Base-by-base conservation (phyloP, 495 filamentous ascomycete species). In the Penicillium cosmopolitanum region DNA sequence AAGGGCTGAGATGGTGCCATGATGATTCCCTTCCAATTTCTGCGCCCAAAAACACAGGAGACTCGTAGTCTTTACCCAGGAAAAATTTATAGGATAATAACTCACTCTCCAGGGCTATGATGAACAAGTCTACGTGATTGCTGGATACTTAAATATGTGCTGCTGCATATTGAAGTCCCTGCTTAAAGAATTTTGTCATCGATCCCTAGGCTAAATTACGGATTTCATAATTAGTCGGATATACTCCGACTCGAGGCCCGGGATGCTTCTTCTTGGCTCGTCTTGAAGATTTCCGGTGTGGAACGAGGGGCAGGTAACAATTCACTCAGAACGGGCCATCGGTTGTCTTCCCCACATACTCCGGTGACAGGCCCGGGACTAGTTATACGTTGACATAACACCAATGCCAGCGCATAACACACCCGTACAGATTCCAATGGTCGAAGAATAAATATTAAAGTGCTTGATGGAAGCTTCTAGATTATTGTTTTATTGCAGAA, bases 141-240 rank as follows among this genome's bases (percentile, higher is more conserved):
- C 47, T 50, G 47, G 47, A 50, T 50, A 50, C 47, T 50, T 25
- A 50, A 25, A 50, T 50, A 50, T 50, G 47, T 50, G 23, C 47
- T 50, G 47, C 47, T 50, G 47, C 47, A 50, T 50, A 25, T 50
- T 40, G 21, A 53, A 53, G 42, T 53, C 18, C 31, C 51, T 36
- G 31, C 18, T 36, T 36, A 38, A 38, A 36, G 31, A 53, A 25
- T 50, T 50, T 50, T 23, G 19, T 50, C 23, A 50, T 50, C 47
- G 47, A 50, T 50, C 47, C 23, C 31, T 38, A 53, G 51, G 51
- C 51, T 53, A 53, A 53, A 53, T 53, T 53, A 53, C 51, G 31
- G 51, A 23, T 38, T 19, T 40, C n/a, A 36, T 53, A 53, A 21
- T 36, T n/a, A 40, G 31, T 40, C 18, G 51, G 51, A 36, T 23